Conservation (phyloP, 495 filamentous ascomycete species). For the Ascodesmis nigricans region DNA sequence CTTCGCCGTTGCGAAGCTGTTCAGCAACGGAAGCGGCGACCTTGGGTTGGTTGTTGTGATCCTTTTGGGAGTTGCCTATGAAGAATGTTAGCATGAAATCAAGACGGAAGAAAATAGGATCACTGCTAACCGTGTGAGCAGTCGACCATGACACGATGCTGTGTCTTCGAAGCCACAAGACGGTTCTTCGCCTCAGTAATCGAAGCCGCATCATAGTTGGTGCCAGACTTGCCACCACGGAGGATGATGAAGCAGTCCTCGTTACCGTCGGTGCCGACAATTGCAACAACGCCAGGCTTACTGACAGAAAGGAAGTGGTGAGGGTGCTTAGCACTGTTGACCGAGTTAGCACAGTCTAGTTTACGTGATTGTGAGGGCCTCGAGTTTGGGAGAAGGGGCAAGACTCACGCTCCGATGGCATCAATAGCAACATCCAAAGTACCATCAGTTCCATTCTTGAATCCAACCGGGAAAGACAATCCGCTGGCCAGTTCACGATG, state of each 20-base stretch:
- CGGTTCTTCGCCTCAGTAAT: slow-evolving; percentile 54
- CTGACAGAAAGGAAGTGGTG: slow-evolving; percentile 98
- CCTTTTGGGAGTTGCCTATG: slow-evolving; percentile 74
- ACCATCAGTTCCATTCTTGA: slow-evolving; percentile 99
- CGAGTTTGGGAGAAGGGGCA: not conserved
- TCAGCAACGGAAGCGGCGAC: slow-evolving; percentile 62
- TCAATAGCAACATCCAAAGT: slow-evolving; percentile 77
- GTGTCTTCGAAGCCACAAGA: slow-evolving; percentile 40
- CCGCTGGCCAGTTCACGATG: slow-evolving; percentile 90
- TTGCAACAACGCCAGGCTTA: slow-evolving; percentile 88
- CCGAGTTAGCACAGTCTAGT: slow-evolving; percentile 5
- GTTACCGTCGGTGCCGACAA: slow-evolving; percentile 87
- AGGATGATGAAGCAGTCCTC: slow-evolving; percentile 97
- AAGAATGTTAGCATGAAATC: not conserved
- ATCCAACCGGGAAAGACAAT: slow-evolving; percentile 88
- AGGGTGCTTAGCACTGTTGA: slow-evolving; percentile 44
- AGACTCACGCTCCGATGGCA: slow-evolving; percentile 55
- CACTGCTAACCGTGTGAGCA: slow-evolving; percentile 67
- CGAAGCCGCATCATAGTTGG: slow-evolving; percentile 78
- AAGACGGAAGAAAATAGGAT: not conserved
- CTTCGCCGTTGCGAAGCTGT: slow-evolving; percentile 65
- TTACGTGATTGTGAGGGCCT: not conserved
- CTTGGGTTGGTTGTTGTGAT: slow-evolving; percentile 94
- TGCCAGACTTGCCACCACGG: slow-evolving; percentile 75
- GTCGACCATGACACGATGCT: slow-evolving; percentile 80